Percentiles rank a stretch among this genome's conserved stretches.
Evolutionary conservation across 345 rosid genomes (phyloP).

Genomic region (Euphorbia peplus): DNA sequence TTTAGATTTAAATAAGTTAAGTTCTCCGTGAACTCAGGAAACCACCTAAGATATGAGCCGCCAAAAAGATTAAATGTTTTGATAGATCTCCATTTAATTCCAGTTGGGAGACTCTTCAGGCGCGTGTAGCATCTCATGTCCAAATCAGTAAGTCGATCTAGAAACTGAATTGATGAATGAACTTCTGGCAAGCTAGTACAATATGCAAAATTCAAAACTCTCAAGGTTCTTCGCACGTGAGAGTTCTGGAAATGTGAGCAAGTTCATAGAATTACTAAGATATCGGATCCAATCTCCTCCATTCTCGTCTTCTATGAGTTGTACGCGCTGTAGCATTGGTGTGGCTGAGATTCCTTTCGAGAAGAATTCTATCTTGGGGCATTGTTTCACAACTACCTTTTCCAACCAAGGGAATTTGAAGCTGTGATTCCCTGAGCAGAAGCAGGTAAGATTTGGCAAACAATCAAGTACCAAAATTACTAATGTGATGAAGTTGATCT

Average conservation of each 20-base stretch:
- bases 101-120: not conserved
- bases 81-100: not conserved
- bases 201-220: not conserved
- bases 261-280: not conserved
- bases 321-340: not conserved
- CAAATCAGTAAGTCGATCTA: not conserved
- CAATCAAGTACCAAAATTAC: not conserved
- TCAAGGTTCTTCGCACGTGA: not conserved
- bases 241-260: not conserved
- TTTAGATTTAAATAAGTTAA: not conserved
- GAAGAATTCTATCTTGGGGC: not conserved
- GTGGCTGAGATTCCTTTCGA: constrained; percentile 1
- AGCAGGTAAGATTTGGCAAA: too few relatives aligned
- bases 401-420: constrained; percentile 7
- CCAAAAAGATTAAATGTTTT: not conserved
- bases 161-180: not conserved
- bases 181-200: not conserved
- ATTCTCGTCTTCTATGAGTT: not conserved
- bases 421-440: not conserved
- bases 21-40: not conserved
- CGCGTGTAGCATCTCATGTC: not conserved
- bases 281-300: not conserved
- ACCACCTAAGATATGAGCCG: not conserved
- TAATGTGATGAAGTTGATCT: not conserved
- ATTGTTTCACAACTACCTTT: not conserved